Percentiles rank a stretch among this genome's conserved stretches.
These are phyloP conservation scores for Fusarium sp. DNA, from an alignment of 2,329 filamentous ascomycete genomes.

Conservation along the genomic window DNA sequence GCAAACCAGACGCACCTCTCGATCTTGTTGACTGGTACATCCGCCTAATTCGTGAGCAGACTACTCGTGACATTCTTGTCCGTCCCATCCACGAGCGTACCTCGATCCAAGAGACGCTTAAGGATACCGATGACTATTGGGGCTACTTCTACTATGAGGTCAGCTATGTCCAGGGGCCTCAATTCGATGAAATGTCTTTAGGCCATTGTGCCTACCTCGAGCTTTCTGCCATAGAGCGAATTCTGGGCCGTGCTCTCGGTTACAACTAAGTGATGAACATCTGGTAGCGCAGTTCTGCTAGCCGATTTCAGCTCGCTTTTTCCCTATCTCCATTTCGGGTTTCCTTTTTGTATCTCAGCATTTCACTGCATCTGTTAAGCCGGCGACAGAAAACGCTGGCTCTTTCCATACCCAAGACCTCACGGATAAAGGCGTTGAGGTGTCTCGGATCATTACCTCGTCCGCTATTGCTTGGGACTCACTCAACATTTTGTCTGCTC, in stretches of 20 bases:
- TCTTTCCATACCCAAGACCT: conserved; percentile 14
- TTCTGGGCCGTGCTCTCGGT: conserved; percentile 58
- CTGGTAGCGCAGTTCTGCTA: not conserved
- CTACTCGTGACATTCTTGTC: conserved; percentile 54
- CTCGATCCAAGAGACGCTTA: conserved; percentile 49
- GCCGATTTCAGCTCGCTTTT: conserved; percentile 2
- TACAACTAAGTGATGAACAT: conserved; percentile 4
- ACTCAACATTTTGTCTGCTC: conserved; percentile 32
- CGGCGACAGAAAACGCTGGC: conserved; percentile 17
- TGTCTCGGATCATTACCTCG: conserved; percentile 15
- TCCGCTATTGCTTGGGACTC: conserved; percentile 7
- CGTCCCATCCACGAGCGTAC: conserved; percentile 58
- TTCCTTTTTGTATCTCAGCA: not conserved
- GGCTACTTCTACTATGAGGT: conserved; percentile 65
- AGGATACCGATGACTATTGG: conserved; percentile 59
- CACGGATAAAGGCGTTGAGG: conserved; percentile 10
- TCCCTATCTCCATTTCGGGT: conserved; percentile 14
- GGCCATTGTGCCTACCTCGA: conserved; percentile 59
- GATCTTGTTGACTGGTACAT: conserved; percentile 72
- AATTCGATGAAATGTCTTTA: conserved; percentile 63
- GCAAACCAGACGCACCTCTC: conserved; percentile 60
- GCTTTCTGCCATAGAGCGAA: conserved; percentile 61
- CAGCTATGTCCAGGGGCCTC: conserved; percentile 53
- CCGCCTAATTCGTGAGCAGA: conserved; percentile 64
- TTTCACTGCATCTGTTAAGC: not conserved